These are phyloP conservation scores for Crithidia acanthocephali DNA, from an alignment of 208 protist species.

Conservation along the genomic window DNA sequence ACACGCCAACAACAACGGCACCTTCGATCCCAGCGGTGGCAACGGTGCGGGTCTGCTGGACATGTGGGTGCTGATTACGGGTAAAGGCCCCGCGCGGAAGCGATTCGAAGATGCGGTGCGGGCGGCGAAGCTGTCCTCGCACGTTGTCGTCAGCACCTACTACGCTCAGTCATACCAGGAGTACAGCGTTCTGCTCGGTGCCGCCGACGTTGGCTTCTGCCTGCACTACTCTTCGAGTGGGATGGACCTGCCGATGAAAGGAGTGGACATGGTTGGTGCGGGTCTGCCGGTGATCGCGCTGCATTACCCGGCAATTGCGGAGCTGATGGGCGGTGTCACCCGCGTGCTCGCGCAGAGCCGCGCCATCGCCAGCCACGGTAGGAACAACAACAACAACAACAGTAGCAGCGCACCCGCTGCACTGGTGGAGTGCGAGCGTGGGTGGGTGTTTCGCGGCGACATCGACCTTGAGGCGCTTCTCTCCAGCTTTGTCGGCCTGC, in stretches of 20 bases:
- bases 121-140: constrained; percentile 52
- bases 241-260: constrained; percentile 98
- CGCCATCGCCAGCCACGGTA: constrained; percentile 23
- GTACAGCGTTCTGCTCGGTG: constrained; percentile 93
- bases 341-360: constrained; percentile 35
- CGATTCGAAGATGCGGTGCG: constrained; percentile 73
- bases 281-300: constrained; percentile 93
- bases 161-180: constrained; percentile 94
- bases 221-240: constrained; percentile 95
- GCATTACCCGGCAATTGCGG: constrained; percentile 83
- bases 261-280: constrained; percentile 96
- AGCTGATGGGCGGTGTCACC: constrained; percentile 80
- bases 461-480: constrained; percentile 64
- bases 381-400: constrained; percentile 11
- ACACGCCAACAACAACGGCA: too few relatives aligned
- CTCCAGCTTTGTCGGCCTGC: constrained; percentile 43
- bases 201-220: constrained; percentile 94
- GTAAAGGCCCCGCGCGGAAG: constrained; percentile 60
- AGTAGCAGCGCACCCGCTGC: constrained; percentile 19
- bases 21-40: too few relatives aligned
- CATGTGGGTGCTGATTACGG: constrained; percentile 86
- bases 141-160: constrained; percentile 83
- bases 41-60: constrained; percentile 7
- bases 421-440: constrained; percentile 53
- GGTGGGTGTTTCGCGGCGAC: constrained; percentile 67